Evolutionary conservation across 805 yeast species (phyloP), one percentile per base, ranked within the genome.

Genomic region (Candida multigemmis): DNA sequence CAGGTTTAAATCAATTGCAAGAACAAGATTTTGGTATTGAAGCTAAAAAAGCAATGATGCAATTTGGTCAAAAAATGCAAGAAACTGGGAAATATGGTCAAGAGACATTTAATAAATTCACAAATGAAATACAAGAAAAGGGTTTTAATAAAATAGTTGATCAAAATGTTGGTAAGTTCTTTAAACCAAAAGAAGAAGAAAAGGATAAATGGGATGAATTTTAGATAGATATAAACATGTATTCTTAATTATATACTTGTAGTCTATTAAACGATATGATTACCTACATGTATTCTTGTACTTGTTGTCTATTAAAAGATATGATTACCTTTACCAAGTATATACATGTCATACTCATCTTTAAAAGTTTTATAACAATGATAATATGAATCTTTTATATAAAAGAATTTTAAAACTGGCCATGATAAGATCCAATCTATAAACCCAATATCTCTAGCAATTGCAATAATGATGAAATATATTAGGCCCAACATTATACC

Each of bases 61-160:
- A 91, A 61, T 91, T 89, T 59, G 96, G 96, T 25, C 94, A 83
- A 48, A 85, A 77, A 46, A 81, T 89, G 60, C 94, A 82, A 50
- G 93, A 86, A 40, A 84, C 96, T 1, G 81, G 93, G 18, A 69
- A 64, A 34, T 74, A 73, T 38, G 83, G 94, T 15, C 75, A 74
- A 28, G 79, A 77, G 37, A 75, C 78, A n/a, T 67, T 72, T 42
- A 67, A 64, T 35, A 60, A 62, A 11, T 74, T 76, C 45, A 76
- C 85, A 21, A 35, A 46, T 19, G 56, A 65, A 48, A 39, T 56
- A 16, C 57, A 54, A 49, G 53, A 39, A 35, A 63, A 46, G 30
- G 63, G 66, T 5, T 38, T 57, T 24, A 54, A 57, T 37, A 54
- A 49, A 29, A 53, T 67, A 27, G 72, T 67, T 35, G 66, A 53